These are phyloP conservation scores for Lactarius psammicola DNA, from an alignment of 768 basidiomycete species.

Conservation along the genomic window DNA sequence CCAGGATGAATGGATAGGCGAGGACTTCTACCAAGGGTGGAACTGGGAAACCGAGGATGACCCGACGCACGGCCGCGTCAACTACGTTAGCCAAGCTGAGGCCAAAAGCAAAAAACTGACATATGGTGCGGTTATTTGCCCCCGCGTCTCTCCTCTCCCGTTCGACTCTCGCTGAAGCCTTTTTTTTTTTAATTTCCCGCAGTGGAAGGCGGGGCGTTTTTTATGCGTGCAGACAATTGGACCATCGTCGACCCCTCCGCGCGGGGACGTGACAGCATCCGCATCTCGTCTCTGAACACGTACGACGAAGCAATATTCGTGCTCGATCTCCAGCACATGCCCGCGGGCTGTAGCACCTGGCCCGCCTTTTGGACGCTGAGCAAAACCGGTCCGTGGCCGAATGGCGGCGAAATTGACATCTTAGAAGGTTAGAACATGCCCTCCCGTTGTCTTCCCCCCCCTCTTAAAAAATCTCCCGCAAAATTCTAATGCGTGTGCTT, in stretches of 20 bases:
- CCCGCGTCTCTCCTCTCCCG: neutral
- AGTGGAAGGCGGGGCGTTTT: slow-evolving; percentile 46
- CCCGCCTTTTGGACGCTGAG: slow-evolving; percentile 64
- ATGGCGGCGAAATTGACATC: slow-evolving; percentile 59
- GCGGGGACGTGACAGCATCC: slow-evolving; percentile 60
- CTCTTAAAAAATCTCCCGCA: neutral
- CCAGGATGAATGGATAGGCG: slow-evolving; percentile 33
- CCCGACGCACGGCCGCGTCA: slow-evolving; percentile 62
- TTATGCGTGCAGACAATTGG: slow-evolving; percentile 55
- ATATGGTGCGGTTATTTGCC: slow-evolving; percentile 39
- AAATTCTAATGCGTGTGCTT: neutral
- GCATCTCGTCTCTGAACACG: slow-evolving; percentile 47
- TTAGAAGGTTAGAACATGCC: slow-evolving; percentile 48
- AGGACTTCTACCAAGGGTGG: slow-evolving; percentile 49
- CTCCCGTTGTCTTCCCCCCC: too few relatives aligned
- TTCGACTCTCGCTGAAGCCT: neutral
- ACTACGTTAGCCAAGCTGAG: slow-evolving; percentile 51
- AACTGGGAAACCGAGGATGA: slow-evolving; percentile 51
- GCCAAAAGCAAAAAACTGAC: slow-evolving; percentile 47
- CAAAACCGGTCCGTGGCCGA: slow-evolving; percentile 52
- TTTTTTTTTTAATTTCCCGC: neutral
- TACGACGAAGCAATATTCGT: slow-evolving; percentile 50
- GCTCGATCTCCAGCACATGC: slow-evolving; percentile 60
- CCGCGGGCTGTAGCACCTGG: slow-evolving; percentile 60
- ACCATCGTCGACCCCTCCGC: slow-evolving; percentile 38